phyloP scores from a whole-genome alignment of 2,329 filamentous ascomycete genomes.

The Aspergillus caelatus region DNA sequence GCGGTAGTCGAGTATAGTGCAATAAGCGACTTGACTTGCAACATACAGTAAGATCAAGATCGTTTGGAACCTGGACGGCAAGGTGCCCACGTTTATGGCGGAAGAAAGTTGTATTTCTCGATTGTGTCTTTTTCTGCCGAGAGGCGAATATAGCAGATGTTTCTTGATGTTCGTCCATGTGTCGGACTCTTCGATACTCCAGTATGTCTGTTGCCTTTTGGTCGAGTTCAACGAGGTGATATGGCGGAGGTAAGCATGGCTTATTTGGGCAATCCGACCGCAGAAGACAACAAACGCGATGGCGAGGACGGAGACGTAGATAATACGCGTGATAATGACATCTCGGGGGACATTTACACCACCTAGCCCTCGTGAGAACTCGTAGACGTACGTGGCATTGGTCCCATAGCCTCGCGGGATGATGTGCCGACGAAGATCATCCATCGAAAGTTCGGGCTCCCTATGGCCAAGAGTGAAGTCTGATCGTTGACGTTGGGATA shows the following conservation, averaged over 20 bases:
- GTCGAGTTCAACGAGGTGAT: constrained; percentile 43
- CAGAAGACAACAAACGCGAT: constrained; percentile 43
- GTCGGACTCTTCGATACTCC: constrained; percentile 45
- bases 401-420: constrained; percentile 31
- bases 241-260: constrained; percentile 48
- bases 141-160: constrained; percentile 61
- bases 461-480: constrained; percentile 6
- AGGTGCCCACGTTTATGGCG: constrained; percentile 72
- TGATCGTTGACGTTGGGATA: constrained; percentile 3
- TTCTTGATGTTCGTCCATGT: constrained; percentile 51
- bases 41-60: constrained; percentile 69
- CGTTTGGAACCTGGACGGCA: constrained; percentile 78
- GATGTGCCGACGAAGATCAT: constrained; percentile 24
- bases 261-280: constrained; percentile 46
- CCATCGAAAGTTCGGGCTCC: constrained; percentile 30
- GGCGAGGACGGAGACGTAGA: constrained; percentile 40
- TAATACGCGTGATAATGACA: constrained; percentile 42
- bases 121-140: constrained; percentile 77
- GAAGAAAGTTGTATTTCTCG: constrained; percentile 69
- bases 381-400: constrained; percentile 45
- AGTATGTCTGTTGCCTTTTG: constrained; percentile 47
- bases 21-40: constrained; percentile 76
- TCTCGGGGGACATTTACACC: constrained; percentile 45
- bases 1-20: constrained; percentile 50
- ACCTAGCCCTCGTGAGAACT: constrained; percentile 42